These are phyloP conservation scores for Bryum argenteum DNA, from an alignment of 225 moss, liverwort and hornwort genomes.

Conservation along the genomic window DNA sequence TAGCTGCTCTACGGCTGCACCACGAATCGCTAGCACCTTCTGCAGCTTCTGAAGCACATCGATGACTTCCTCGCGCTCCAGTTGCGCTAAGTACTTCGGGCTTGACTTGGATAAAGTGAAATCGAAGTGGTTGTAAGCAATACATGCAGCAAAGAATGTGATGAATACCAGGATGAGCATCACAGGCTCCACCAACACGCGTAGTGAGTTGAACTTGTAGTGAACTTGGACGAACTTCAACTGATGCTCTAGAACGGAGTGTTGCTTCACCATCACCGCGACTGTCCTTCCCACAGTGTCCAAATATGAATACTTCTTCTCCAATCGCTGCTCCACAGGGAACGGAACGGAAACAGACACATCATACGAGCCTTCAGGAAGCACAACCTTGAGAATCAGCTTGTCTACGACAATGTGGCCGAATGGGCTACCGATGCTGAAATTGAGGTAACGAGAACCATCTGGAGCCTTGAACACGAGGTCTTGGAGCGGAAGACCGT, in stretches of 20 bases:
- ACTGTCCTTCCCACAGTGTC: slow-evolving; percentile 88
- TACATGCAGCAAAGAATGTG: slow-evolving; percentile 70
- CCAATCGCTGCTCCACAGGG: slow-evolving; percentile 54
- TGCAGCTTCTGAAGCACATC: slow-evolving; percentile 72
- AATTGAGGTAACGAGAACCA: slow-evolving; percentile 77
- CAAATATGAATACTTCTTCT: slow-evolving; percentile 87
- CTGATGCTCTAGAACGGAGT: slow-evolving; percentile 87
- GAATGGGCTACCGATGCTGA: slow-evolving; percentile 79
- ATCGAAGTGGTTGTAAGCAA: slow-evolving; percentile 80
- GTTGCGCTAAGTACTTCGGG: slow-evolving; percentile 63
- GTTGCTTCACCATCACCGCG: slow-evolving; percentile 64
- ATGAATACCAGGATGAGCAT: slow-evolving; percentile 73
- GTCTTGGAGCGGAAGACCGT: slow-evolving; percentile 83
- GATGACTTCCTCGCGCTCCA: slow-evolving; percentile 73
- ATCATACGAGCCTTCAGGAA: slow-evolving; percentile 78
- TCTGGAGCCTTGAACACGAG: slow-evolving; percentile 71
- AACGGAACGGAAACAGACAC: slow-evolving; percentile 59
- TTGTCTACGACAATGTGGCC: slow-evolving; percentile 75
- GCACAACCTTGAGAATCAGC: slow-evolving; percentile 72
- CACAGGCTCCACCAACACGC: slow-evolving; percentile 86
- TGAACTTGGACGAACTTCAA: slow-evolving; percentile 77
- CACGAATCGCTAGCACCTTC: slow-evolving; percentile 63
- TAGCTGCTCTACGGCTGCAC: slow-evolving; percentile 57
- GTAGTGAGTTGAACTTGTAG: slow-evolving; percentile 71
- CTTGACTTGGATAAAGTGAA: slow-evolving; percentile 83